Evolutionary conservation across 306 rosid genomes (phyloP).

Genomic region (Quercus aquifolioides): DNA sequence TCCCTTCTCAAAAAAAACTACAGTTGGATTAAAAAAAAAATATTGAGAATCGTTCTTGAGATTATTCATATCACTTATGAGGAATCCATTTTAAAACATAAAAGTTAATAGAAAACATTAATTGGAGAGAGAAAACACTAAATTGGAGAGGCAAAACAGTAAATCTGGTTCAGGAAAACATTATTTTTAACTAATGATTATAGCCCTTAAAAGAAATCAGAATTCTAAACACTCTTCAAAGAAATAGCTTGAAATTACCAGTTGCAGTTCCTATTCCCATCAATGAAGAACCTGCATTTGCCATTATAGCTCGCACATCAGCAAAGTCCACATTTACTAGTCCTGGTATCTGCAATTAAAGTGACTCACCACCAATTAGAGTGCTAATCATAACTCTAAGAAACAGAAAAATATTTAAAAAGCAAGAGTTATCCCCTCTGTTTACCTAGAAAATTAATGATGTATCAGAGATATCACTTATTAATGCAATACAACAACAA

Average conservation of each 20-base stretch:
- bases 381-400: not conserved
- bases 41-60: not conserved
- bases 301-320: slow-evolving; percentile 95
- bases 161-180: not conserved
- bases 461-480: not conserved
- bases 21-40: not conserved
- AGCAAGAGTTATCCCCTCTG: not conserved
- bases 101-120: not conserved
- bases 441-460: not conserved
- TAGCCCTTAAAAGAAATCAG: not conserved
- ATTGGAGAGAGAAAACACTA: not conserved
- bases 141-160: not conserved
- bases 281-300: slow-evolving; percentile 88
- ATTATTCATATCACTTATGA: not conserved
- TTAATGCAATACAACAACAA: no score
- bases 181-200: not conserved
- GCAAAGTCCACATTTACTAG: slow-evolving; percentile 95
- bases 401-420: not conserved
- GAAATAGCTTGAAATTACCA: slow-evolving; percentile 39
- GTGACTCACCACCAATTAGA: no score
- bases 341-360: slow-evolving; percentile 77
- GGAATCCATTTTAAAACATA: not conserved
- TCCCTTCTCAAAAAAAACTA: not conserved
- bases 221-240: not conserved
- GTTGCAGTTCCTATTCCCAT: slow-evolving; percentile 97